phyloP scores from a whole-genome alignment of 805 yeast genomes.

The Maudiozyma pseudohumilis region DNA sequence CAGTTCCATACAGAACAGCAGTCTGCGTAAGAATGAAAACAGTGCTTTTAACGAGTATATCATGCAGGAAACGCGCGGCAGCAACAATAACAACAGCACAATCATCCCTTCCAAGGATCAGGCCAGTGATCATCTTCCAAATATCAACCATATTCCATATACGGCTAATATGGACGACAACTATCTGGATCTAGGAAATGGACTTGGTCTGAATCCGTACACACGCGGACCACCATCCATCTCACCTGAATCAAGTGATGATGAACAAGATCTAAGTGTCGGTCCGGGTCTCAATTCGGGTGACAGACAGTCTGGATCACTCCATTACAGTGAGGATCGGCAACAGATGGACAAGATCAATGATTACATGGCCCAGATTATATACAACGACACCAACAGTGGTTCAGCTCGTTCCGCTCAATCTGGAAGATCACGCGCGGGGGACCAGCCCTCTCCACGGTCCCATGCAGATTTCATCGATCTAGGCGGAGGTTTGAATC shows the following conservation, averaged over 20 bases:
- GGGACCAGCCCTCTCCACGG: too few species aligned
- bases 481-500: slow-evolving; percentile 27
- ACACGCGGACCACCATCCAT: slow-evolving; percentile 33
- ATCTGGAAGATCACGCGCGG: not conserved
- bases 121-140: not conserved
- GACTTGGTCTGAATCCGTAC: slow-evolving; percentile 28
- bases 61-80: too few species aligned
- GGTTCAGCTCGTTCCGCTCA: not conserved
- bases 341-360: slow-evolving; percentile 15
- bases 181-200: slow-evolving; percentile 28
- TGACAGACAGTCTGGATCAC: slow-evolving; percentile 2
- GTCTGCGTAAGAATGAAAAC: not conserved
- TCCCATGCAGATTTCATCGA: slow-evolving; percentile 17
- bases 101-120: not conserved
- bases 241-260: slow-evolving; percentile 26
- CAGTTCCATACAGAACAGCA: not conserved
- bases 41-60: not conserved
- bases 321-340: slow-evolving; percentile 9
- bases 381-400: slow-evolving; percentile 11
- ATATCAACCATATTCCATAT: slow-evolving; percentile 2
- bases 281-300: not conserved
- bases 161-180: slow-evolving; percentile 5
- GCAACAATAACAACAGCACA: too few species aligned
- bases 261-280: slow-evolving; percentile 7
- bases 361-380: slow-evolving; percentile 24